Conservation (phyloP, 2,329 filamentous ascomycete genomes). For the Nakataea oryzae region DNA sequence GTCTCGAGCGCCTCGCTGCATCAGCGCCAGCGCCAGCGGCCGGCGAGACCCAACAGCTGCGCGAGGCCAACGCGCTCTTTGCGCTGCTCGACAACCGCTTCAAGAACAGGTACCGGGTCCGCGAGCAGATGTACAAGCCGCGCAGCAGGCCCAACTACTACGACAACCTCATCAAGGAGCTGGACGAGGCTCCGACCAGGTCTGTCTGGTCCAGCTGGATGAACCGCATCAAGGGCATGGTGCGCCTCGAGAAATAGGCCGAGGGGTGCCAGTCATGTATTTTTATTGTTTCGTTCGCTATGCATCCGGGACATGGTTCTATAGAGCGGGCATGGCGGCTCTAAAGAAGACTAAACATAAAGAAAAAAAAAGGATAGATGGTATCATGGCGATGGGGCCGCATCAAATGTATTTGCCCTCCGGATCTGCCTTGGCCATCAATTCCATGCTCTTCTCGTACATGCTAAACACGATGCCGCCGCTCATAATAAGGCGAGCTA, state of each 20-base stretch:
- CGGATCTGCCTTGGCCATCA: conserved; percentile 72
- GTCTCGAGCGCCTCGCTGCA: conserved; percentile 24
- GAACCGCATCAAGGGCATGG: conserved; percentile 47
- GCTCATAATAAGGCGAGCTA: conserved; percentile 78
- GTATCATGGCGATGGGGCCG: not conserved
- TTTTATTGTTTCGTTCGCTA: not conserved
- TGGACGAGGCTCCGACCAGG: conserved; percentile 51
- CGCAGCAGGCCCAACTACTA: conserved; percentile 57
- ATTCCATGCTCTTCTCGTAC: conserved; percentile 94
- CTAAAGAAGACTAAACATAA: not conserved
- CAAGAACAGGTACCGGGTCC: conserved; percentile 38
- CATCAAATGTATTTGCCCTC: conserved; percentile 68
- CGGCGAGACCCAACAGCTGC: conserved; percentile 37
- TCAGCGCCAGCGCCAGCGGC: conserved; percentile 9
- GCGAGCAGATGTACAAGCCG: conserved; percentile 37
- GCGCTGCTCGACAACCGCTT: conserved; percentile 51
- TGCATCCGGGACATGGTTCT: not conserved
- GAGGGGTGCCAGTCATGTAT: not conserved
- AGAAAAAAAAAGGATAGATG: not conserved
- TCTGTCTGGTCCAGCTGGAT: conserved; percentile 39
- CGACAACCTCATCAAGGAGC: conserved; percentile 46
- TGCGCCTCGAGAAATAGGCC: conserved; percentile 39
- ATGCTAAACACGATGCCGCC: conserved; percentile 98
- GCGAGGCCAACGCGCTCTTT: conserved; percentile 49
- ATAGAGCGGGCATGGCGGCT: not conserved